Evolutionary conservation across 192 early-diverging fungal species (phyloP).

Genomic region (Jimgerdemannia flammicorona): DNA sequence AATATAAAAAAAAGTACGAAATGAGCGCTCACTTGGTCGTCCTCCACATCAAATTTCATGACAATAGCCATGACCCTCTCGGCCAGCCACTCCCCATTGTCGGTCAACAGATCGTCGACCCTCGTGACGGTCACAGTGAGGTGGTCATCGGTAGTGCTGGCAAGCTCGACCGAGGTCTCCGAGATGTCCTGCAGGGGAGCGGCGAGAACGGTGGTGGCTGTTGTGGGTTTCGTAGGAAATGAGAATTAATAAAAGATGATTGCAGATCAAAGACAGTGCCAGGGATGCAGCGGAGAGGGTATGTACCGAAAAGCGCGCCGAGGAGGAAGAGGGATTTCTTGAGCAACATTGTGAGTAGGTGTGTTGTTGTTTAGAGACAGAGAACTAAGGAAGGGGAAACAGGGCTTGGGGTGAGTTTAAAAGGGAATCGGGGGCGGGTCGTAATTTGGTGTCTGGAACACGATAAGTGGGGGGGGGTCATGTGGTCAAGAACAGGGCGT

Average conservation of each 20-base stretch:
- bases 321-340: neutral
- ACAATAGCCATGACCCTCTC: constrained; percentile 54
- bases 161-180: constrained; percentile 27
- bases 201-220: constrained; percentile 13
- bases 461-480: too few species aligned
- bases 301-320: neutral
- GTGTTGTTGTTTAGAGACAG: neutral
- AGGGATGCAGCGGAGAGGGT: neutral
- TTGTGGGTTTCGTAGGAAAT: neutral
- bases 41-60: constrained; percentile 51
- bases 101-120: constrained; percentile 51
- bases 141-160: constrained; percentile 26
- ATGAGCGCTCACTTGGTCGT: constrained; percentile 38
- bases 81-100: constrained; percentile 51
- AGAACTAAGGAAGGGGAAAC: too few species aligned
- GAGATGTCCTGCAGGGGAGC: constrained; percentile 34
- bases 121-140: constrained; percentile 54
- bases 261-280: neutral
- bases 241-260: neutral
- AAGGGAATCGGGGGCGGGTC: too few species aligned
- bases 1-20: neutral
- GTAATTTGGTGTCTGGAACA: too few species aligned
- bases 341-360: neutral
- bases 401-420: too few species aligned
- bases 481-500: too few species aligned